phyloP scores from a whole-genome alignment of 306 rosid genomes.

The Rosa lucieae region DNA sequence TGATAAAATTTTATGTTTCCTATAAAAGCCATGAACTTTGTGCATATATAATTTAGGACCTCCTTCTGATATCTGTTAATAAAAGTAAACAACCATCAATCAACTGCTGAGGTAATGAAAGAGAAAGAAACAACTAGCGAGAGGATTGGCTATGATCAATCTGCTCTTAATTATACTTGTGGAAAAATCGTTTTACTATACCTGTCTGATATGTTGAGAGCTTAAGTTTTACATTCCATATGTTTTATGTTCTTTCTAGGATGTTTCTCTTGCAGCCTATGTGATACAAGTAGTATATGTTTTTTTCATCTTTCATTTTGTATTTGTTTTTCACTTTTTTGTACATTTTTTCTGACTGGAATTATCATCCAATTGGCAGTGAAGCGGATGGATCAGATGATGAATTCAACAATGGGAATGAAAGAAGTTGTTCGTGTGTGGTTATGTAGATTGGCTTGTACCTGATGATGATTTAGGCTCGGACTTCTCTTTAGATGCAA shows the following conservation, averaged over 20 bases:
- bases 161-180: background rate
- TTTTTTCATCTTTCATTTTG: background rate
- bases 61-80: background rate
- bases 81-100: background rate
- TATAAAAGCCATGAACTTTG: background rate
- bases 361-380: conserved; percentile 53
- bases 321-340: background rate
- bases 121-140: background rate
- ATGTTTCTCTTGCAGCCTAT: background rate
- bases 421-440: conserved; percentile 73
- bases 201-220: background rate
- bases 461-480: conserved; percentile 35
- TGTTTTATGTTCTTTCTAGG: background rate
- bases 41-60: background rate
- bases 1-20: background rate
- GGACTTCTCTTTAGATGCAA: conserved; percentile 14
- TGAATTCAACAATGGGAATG: conserved; percentile 71
- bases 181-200: background rate
- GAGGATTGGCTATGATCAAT: background rate
- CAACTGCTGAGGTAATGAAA: background rate
- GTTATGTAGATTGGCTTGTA: conserved; percentile 64
- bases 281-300: background rate
- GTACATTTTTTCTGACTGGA: conserved; percentile 35
- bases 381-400: conserved; percentile 83
- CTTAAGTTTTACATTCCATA: background rate